Conservation (phyloP, 495 filamentous ascomycete genomes). For the Podospora anserina region DNA sequence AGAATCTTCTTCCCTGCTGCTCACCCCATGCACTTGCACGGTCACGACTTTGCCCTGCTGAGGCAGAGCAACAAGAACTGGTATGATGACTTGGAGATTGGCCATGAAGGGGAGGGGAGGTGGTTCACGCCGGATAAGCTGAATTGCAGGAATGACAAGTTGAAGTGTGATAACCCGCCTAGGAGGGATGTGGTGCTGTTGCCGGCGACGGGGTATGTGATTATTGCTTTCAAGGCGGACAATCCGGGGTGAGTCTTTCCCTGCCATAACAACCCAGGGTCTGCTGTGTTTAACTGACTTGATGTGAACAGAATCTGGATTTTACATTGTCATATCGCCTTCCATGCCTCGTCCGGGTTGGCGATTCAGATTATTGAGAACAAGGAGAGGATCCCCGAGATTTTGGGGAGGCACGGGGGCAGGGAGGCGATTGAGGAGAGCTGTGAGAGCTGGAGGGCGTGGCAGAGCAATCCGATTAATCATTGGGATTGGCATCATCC, state of each 20-base stretch:
- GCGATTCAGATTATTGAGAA: constrained; percentile 45
- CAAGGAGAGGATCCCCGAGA: constrained; percentile 27
- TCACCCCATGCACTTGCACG: constrained; percentile 55
- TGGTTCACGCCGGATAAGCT: neutral
- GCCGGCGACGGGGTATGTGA: constrained; percentile 27
- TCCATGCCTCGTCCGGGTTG: constrained; percentile 45
- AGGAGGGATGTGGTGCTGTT: constrained; percentile 35
- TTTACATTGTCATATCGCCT: constrained; percentile 44
- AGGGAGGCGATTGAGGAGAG: constrained; percentile 22
- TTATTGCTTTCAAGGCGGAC: constrained; percentile 42
- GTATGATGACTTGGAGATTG: constrained; percentile 10
- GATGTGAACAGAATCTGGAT: constrained; percentile 29
- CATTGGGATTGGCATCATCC: constrained; percentile 16
- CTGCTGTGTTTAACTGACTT: neutral
- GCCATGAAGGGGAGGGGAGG: neutral
- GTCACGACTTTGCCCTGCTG: constrained; percentile 57
- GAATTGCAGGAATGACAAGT: neutral
- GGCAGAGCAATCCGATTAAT: constrained; percentile 19
- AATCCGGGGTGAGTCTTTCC: constrained; percentile 11
- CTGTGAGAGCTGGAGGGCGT: constrained; percentile 37
- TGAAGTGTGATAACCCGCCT: constrained; percentile 31
- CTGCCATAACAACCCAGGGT: neutral
- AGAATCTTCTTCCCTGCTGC: constrained; percentile 15
- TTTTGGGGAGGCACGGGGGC: constrained; percentile 19
- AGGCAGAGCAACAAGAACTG: constrained; percentile 17